Conservation (phyloP, 257 asterid genomes). For the Mitragyna speciosa region DNA sequence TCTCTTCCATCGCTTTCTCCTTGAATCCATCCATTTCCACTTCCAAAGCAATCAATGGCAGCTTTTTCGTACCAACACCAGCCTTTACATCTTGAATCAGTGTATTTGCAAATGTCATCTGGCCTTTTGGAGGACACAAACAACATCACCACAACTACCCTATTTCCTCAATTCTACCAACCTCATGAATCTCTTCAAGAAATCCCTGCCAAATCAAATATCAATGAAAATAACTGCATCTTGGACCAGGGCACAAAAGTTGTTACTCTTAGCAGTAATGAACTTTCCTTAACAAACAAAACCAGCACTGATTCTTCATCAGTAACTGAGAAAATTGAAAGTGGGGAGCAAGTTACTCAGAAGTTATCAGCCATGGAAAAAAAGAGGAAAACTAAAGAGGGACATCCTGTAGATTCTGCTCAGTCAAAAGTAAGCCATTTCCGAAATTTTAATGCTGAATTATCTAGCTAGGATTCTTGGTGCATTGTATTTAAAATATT, state of each 20-base stretch:
- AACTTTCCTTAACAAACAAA: slow-evolving; percentile 29
- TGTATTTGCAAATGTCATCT: slow-evolving; percentile 24
- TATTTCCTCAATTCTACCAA: slow-evolving; percentile 35
- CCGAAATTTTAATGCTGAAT: not conserved
- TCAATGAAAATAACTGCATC: slow-evolving; percentile 10
- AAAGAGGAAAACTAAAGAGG: slow-evolving; percentile 48
- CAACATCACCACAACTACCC: not conserved
- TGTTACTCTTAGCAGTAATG: slow-evolving; percentile 9
- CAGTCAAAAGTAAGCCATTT: slow-evolving; percentile 48
- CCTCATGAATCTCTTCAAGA: slow-evolving; percentile 25
- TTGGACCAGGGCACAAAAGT: slow-evolving; percentile 27
- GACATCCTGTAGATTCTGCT: slow-evolving; percentile 39
- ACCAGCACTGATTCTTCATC: slow-evolving; percentile 51
- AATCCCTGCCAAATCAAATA: slow-evolving; percentile 1
- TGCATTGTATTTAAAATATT: not conserved
- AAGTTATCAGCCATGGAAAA: slow-evolving; percentile 11
- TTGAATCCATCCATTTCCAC: slow-evolving; percentile 3
- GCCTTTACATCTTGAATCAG: slow-evolving; percentile 27
- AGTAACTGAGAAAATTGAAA: slow-evolving; percentile 35
- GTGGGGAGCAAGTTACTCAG: slow-evolving; percentile 28
- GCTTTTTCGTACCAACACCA: slow-evolving; percentile 40
- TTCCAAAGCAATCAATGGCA: slow-evolving; percentile 37
- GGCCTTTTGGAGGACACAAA: slow-evolving; percentile 30
- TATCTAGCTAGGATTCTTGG: not conserved
- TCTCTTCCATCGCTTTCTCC: not conserved